phyloP scores from a whole-genome alignment of 208 protist genomes.

The Angomonas ambiguus region DNA sequence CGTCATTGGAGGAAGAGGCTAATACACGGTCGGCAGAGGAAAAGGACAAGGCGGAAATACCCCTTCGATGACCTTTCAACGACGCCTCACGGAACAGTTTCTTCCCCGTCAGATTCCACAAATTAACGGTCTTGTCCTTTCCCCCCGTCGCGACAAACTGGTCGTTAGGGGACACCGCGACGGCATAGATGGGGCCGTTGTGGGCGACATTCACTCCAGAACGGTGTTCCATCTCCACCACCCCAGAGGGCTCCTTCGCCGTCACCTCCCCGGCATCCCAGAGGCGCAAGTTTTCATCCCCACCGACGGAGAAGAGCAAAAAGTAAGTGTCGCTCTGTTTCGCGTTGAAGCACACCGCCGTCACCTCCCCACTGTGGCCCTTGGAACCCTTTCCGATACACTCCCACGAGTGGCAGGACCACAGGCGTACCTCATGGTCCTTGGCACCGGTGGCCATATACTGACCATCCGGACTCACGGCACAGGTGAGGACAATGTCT shows the following conservation, averaged over 20 bases:
- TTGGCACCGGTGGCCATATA: slow-evolving; percentile 83
- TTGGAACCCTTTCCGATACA: slow-evolving; percentile 56
- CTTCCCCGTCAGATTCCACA: slow-evolving; percentile 81
- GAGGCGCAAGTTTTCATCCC: slow-evolving; percentile 79
- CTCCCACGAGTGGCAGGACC: slow-evolving; percentile 64
- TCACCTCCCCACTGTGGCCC: slow-evolving; percentile 82
- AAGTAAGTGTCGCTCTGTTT: slow-evolving; percentile 60
- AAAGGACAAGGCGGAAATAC: slow-evolving; percentile 74
- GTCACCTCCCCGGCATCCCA: slow-evolving; percentile 57
- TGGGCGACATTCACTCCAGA: slow-evolving; percentile 76
- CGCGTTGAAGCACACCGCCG: slow-evolving; percentile 62
- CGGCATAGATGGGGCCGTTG: slow-evolving; percentile 64
- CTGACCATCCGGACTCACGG: slow-evolving; percentile 53
- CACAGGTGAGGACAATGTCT: slow-evolving; percentile 82
- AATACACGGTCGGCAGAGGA: slow-evolving; percentile 80
- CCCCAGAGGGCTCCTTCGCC: slow-evolving; percentile 27
- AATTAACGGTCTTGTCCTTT: slow-evolving; percentile 82
- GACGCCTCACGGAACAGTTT: slow-evolving; percentile 68
- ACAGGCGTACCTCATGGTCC: slow-evolving; percentile 81
- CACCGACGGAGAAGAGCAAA: slow-evolving; percentile 69
- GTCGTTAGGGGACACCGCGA: slow-evolving; percentile 84
- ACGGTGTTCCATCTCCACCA: slow-evolving; percentile 40
- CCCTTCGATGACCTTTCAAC: slow-evolving; percentile 83
- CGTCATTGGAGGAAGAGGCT: slow-evolving; percentile 82
- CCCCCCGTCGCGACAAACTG: slow-evolving; percentile 87